These are phyloP conservation scores for Naganishia friedmannii DNA, from an alignment of 768 basidiomycete genomes.

Conservation along the genomic window DNA sequence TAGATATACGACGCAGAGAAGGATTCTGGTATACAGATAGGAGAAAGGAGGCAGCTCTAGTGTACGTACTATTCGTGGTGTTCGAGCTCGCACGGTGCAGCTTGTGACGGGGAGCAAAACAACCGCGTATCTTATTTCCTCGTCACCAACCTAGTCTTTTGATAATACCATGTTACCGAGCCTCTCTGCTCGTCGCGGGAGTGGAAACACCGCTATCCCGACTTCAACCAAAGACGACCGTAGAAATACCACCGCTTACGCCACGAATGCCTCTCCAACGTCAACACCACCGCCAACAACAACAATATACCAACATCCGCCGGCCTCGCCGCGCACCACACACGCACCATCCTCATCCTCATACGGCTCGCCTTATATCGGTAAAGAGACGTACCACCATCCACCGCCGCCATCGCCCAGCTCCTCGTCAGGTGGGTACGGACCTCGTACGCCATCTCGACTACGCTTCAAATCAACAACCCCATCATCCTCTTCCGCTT, in stretches of 20 bases:
- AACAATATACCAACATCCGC: neutral
- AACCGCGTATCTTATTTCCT: neutral
- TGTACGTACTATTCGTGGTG: too few species aligned
- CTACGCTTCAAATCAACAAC: constrained; percentile 9
- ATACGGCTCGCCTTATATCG: neutral
- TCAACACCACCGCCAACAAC: neutral
- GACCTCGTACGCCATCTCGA: constrained; percentile 3
- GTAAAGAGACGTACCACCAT: neutral
- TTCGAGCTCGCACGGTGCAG: too few species aligned
- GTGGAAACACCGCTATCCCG: neutral
- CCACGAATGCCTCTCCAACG: neutral
- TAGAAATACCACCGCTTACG: neutral
- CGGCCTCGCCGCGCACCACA: neutral
- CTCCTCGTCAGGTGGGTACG: neutral
- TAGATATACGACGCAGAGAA: too few species aligned
- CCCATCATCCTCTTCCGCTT: neutral
- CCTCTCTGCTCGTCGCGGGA: neutral
- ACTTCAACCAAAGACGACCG: neutral
- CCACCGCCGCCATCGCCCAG: constrained; percentile 2
- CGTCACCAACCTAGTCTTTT: neutral
- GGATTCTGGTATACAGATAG: too few species aligned
- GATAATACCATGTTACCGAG: neutral
- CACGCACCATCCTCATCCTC: neutral
- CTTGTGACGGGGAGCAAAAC: neutral
- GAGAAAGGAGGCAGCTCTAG: too few species aligned